phyloP scores from a whole-genome alignment of 352 stramenopile species.

The Aphanomyces invadans region DNA sequence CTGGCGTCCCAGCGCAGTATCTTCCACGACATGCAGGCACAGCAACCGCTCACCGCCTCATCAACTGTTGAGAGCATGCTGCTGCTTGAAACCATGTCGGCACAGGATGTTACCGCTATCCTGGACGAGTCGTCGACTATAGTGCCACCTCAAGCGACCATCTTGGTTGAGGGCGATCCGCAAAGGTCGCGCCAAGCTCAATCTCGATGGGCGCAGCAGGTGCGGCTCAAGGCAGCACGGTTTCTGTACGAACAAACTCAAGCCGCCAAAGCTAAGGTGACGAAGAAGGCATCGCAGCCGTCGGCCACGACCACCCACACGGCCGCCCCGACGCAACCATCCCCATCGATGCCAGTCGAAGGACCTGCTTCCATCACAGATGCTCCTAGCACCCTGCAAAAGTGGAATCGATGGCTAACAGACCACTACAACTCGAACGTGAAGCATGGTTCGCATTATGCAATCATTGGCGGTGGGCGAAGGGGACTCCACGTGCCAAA shows the following conservation, averaged over 20 bases:
- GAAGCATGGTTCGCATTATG: slow-evolving; percentile 50
- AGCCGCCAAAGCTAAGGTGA: slow-evolving; percentile 25
- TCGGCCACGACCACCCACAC: no score
- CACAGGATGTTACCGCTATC: slow-evolving; percentile 61
- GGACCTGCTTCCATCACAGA: no score
- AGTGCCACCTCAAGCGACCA: slow-evolving; percentile 78
- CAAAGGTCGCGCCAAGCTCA: slow-evolving; percentile 77
- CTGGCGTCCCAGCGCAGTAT: slow-evolving; percentile 39
- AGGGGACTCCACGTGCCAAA: slow-evolving; percentile 35
- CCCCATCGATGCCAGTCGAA: no score
- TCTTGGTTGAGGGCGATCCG: slow-evolving; percentile 66
- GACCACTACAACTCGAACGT: slow-evolving; percentile 68
- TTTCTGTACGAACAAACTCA: slow-evolving; percentile 42
- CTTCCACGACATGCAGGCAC: slow-evolving; percentile 8
- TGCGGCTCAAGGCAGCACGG: slow-evolving; percentile 73
- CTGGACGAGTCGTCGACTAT: slow-evolving; percentile 52
- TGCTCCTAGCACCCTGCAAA: slow-evolving; percentile 61
- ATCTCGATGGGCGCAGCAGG: slow-evolving; percentile 75
- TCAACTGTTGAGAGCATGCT: slow-evolving; percentile 80
- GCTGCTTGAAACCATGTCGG: slow-evolving; percentile 60
- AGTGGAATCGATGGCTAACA: slow-evolving; percentile 77
- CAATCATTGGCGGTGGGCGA: slow-evolving; percentile 43
- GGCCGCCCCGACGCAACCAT: neutral
- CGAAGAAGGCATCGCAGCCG: neutral
- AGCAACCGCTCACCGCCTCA: neutral